Evolutionary conservation across 805 yeast genomes (phyloP).

Genomic region (Wickerhamiella spandovensis): DNA sequence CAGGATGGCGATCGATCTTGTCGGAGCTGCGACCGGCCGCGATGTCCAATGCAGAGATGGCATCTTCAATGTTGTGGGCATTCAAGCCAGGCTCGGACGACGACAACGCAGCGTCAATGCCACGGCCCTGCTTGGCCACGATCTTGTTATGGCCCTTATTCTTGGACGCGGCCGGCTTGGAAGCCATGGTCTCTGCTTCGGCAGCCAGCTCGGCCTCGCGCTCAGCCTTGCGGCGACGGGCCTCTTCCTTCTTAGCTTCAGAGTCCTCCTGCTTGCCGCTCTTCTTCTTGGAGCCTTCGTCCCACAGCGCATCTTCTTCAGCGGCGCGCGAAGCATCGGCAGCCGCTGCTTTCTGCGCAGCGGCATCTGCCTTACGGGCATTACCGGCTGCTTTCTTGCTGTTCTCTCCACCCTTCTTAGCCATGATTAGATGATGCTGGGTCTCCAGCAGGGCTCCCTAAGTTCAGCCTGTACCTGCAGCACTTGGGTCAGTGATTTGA

Average conservation of each 20-base stretch:
- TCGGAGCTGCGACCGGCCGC: constrained; percentile 36
- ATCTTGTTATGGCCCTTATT: constrained; percentile 58
- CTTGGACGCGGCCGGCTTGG: constrained; percentile 38
- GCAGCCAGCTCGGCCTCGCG: constrained; percentile 52
- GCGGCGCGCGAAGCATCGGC: constrained; percentile 35
- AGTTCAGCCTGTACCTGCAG: too few species aligned
- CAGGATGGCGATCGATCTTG: constrained; percentile 69
- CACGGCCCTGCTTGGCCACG: constrained; percentile 42
- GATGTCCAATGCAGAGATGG: constrained; percentile 63
- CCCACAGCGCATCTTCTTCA: constrained; percentile 54
- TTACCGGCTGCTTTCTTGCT: constrained; percentile 39
- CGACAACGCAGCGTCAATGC: constrained; percentile 40
- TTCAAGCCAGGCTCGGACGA: constrained; percentile 45
- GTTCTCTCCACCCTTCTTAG: constrained; percentile 17
- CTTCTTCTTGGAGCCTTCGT: constrained; percentile 54
- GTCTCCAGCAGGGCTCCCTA: too few species aligned
- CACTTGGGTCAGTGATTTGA: too few species aligned
- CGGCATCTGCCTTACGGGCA: constrained; percentile 53
- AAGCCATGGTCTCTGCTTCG: constrained; percentile 46
- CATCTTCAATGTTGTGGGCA: constrained; percentile 68
- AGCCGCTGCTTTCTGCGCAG: constrained; percentile 41
- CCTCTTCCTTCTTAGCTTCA: constrained; percentile 57
- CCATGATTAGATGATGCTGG: constrained; percentile 9
- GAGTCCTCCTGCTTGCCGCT: constrained; percentile 58
- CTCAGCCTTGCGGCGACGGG: constrained; percentile 68